These are phyloP conservation scores for Stachybotrys chlorohalonatus DNA, from an alignment of 2,329 filamentous ascomycete species.

Conservation along the genomic window DNA sequence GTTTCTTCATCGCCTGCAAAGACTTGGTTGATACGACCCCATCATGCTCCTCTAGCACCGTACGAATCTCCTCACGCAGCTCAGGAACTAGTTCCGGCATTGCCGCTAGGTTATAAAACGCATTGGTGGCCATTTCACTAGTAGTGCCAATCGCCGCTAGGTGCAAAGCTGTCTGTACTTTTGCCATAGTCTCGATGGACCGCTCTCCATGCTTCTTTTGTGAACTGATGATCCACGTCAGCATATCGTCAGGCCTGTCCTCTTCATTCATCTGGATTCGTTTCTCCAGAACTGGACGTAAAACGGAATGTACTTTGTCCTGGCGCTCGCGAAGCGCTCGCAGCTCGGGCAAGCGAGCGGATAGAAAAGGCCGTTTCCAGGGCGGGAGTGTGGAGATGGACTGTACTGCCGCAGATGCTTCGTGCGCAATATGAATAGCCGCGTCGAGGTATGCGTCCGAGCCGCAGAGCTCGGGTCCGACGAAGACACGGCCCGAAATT, in stretches of 20 bases:
- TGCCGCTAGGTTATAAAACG: slow-evolving; percentile 42
- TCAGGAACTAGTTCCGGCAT: slow-evolving; percentile 39
- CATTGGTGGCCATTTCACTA: slow-evolving; percentile 33
- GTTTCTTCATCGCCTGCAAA: slow-evolving; percentile 27
- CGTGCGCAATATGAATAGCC: slow-evolving; percentile 37
- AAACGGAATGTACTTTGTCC: slow-evolving; percentile 21
- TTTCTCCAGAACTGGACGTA: slow-evolving; percentile 24
- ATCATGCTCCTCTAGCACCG: slow-evolving; percentile 23
- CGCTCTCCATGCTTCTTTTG: slow-evolving; percentile 21
- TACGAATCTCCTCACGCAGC: slow-evolving; percentile 40
- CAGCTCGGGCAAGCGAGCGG: slow-evolving; percentile 22
- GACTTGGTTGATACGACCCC: slow-evolving; percentile 24
- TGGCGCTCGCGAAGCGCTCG: slow-evolving; percentile 20
- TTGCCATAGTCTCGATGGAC: slow-evolving; percentile 26
- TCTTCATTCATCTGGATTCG: slow-evolving; percentile 12
- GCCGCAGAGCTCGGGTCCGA: slow-evolving; percentile 36
- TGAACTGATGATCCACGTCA: slow-evolving; percentile 35
- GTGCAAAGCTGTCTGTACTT: slow-evolving; percentile 31
- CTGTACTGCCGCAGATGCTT: slow-evolving; percentile 25
- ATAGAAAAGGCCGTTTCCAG: slow-evolving; percentile 23
- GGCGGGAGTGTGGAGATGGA: slow-evolving; percentile 17
- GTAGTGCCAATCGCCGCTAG: slow-evolving; percentile 46
- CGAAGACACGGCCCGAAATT: slow-evolving; percentile 36
- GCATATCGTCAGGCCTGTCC: slow-evolving; percentile 34
- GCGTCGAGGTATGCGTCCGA: slow-evolving; percentile 34